Conservation (phyloP, 2,329 filamentous ascomycete species). For the Xylariaceae sp. region DNA sequence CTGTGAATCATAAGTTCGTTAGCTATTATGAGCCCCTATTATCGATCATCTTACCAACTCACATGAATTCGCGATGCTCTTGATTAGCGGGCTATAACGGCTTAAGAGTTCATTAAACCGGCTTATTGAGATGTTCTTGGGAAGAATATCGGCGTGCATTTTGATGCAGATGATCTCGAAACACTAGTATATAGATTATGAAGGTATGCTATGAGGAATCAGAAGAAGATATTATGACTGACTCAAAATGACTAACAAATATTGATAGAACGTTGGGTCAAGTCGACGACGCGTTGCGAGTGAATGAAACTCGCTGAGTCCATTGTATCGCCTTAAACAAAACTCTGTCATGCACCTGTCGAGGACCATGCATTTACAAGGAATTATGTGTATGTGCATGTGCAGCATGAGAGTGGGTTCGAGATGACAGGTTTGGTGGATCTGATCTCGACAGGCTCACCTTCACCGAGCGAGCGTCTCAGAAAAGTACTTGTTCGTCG, state of each 20-base stretch:
- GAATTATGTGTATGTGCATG: background rate
- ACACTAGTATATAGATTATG: background rate
- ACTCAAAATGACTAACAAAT: background rate
- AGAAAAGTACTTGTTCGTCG: too few species aligned
- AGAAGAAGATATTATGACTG: background rate
- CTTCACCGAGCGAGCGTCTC: too few species aligned
- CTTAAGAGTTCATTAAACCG: slow-evolving; percentile 36
- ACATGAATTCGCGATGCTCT: slow-evolving; percentile 46
- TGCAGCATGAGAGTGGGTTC: background rate
- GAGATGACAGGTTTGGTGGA: background rate
- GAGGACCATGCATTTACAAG: background rate
- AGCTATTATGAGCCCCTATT: background rate
- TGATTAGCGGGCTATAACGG: slow-evolving; percentile 38
- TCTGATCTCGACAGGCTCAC: background rate
- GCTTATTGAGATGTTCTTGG: slow-evolving; percentile 26
- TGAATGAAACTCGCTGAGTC: background rate
- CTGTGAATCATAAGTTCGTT: slow-evolving; percentile 6
- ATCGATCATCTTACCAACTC: slow-evolving; percentile 12
- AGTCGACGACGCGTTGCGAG: background rate
- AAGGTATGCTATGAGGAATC: too few species aligned
- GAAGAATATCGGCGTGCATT: slow-evolving; percentile 15
- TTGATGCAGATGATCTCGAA: background rate
- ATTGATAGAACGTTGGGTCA: background rate
- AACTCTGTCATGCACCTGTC: background rate
- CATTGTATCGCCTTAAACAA: too few species aligned